phyloP scores from a whole-genome alignment of 1,284 basidiomycete species.

The Marasmius fiardii region DNA sequence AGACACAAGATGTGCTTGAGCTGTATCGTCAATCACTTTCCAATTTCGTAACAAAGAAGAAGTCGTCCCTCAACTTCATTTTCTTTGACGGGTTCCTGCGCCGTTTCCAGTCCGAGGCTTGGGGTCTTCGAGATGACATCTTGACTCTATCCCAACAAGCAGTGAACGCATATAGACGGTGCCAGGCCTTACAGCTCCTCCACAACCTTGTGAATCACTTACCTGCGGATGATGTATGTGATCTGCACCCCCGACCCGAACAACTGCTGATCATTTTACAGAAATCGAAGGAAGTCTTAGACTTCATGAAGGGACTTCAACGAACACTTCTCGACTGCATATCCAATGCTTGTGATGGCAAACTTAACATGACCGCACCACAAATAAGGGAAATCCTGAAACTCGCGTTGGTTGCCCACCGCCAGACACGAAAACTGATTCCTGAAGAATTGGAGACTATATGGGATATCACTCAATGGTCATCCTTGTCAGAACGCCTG shows the following conservation, averaged over 20 bases:
- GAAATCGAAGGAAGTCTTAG: slow-evolving; percentile 36
- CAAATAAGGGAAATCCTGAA: slow-evolving; percentile 84
- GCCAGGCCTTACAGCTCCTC: slow-evolving; percentile 75
- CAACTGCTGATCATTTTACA: slow-evolving; percentile 11
- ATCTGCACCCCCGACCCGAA: slow-evolving; percentile 3
- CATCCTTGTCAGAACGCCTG: slow-evolving; percentile 28
- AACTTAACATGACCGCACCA: slow-evolving; percentile 51
- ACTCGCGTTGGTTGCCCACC: slow-evolving; percentile 61
- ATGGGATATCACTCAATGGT: slow-evolving; percentile 38
- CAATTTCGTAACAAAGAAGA: slow-evolving; percentile 83
- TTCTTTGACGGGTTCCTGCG: slow-evolving; percentile 83
- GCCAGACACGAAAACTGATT: slow-evolving; percentile 55
- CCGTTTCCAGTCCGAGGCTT: slow-evolving; percentile 66
- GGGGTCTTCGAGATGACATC: slow-evolving; percentile 63
- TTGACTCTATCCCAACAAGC: slow-evolving; percentile 53
- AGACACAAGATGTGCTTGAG: slow-evolving; percentile 41
- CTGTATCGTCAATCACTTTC: slow-evolving; percentile 68
- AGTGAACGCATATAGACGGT: slow-evolving; percentile 73
- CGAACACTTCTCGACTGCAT: slow-evolving; percentile 50
- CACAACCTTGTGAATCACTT: slow-evolving; percentile 64
- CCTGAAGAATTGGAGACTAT: slow-evolving; percentile 21
- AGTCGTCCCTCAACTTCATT: slow-evolving; percentile 66
- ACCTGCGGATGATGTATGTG: slow-evolving; percentile 47
- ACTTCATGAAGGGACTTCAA: slow-evolving; percentile 53
- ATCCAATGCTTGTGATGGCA: slow-evolving; percentile 47